Evolutionary conservation across 2,329 filamentous ascomycete species (phyloP).

Genomic region (Colletotrichum sp.): DNA sequence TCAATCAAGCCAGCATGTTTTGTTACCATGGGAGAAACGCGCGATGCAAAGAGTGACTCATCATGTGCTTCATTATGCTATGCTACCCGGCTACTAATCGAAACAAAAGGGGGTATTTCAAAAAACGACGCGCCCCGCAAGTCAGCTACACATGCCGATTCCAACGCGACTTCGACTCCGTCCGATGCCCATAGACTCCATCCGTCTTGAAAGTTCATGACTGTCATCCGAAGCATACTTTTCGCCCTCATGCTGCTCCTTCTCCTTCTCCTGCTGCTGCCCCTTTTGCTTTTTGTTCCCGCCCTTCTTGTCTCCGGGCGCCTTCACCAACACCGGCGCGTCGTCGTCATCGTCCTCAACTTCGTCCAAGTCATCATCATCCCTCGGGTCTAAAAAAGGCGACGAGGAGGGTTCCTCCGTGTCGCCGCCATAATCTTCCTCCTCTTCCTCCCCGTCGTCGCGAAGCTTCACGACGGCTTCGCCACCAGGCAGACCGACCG

Average conservation of each 20-base stretch:
- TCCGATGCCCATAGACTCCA: conserved; percentile 37
- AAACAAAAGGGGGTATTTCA: conserved; percentile 14
- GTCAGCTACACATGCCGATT: conserved; percentile 25
- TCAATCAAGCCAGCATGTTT: not conserved
- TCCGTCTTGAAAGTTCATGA: conserved; percentile 28
- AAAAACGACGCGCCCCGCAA: not conserved
- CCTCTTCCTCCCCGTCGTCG: conserved; percentile 18
- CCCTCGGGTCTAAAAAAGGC: conserved; percentile 19
- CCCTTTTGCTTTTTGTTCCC: not conserved
- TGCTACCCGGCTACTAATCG: not conserved
- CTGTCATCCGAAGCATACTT: conserved; percentile 7
- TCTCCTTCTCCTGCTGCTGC: not conserved
- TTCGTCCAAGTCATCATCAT: conserved; percentile 33
- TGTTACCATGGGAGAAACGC: not conserved
- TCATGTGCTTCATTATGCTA: not conserved
- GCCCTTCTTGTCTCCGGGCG: not conserved
- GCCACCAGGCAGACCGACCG: conserved; percentile 74
- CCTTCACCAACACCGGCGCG: conserved; percentile 3
- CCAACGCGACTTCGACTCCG: conserved; percentile 22
- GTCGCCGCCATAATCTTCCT: conserved; percentile 3
- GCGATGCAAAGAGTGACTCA: not conserved
- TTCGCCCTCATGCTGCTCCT: not conserved
- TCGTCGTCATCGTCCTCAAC: conserved; percentile 25
- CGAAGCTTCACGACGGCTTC: conserved; percentile 41
- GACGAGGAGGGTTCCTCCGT: conserved; percentile 12